These are phyloP conservation scores for Hypoxylon rickii DNA, from an alignment of 495 filamentous ascomycete genomes.

Conservation along the genomic window DNA sequence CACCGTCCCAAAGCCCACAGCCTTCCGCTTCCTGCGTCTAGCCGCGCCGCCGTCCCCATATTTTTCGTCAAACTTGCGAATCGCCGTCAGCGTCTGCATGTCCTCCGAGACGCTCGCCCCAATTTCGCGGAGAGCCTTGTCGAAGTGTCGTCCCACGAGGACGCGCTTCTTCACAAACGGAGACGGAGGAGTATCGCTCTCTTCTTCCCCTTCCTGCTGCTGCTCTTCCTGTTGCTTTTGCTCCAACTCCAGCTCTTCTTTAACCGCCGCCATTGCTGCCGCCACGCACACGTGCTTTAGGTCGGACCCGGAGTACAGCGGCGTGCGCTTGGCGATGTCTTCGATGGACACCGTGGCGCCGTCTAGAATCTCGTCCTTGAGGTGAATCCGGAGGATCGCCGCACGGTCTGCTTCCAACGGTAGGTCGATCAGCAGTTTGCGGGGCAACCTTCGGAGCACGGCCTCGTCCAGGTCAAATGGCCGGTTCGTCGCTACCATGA, in stretches of 20 bases:
- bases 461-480: conserved; percentile 97
- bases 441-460: conserved; percentile 80
- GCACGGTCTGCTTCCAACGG: conserved; percentile 77
- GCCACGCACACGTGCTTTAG: conserved; percentile 92
- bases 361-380: conserved; percentile 76
- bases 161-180: conserved; percentile 69
- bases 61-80: conserved; percentile 94
- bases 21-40: conserved; percentile 61
- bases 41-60: conserved; percentile 85
- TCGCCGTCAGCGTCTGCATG: conserved; percentile 82
- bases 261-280: conserved; percentile 85
- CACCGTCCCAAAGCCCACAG: conserved; percentile 68
- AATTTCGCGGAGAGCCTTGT: conserved; percentile 85
- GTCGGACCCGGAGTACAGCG: conserved; percentile 95
- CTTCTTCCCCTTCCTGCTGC: conserved; percentile 5
- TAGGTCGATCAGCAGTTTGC: conserved; percentile 85
- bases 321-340: conserved; percentile 73
- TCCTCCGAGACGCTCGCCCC: conserved; percentile 93
- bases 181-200: conserved; percentile 49
- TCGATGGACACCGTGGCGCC: conserved; percentile 67
- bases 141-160: conserved; percentile 72
- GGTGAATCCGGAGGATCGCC: conserved; percentile 81
- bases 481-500: conserved; percentile 98
- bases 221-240: conserved; percentile 49
- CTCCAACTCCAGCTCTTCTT: conserved; percentile 66